Evolutionary conservation across 179 eudicot species (phyloP), one percentile per base, ranked within the genome.

Genomic region (Beta corolliflora): DNA sequence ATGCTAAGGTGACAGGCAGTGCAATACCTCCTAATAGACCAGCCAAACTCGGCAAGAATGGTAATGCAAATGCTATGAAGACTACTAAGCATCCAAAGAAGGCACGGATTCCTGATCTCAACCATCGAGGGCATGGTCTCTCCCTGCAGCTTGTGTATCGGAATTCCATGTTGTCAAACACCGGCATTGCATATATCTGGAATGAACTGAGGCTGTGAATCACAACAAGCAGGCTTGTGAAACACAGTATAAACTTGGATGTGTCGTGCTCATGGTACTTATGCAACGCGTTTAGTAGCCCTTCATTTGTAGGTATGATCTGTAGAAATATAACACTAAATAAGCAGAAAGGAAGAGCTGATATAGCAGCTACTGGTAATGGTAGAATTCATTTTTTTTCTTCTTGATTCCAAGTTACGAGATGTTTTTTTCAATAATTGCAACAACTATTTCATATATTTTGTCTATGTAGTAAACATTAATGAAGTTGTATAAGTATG

Each of bases 121-220:
- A 65, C 96, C 93, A 93, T 76, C 87, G 71, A 0, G 94, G 92
- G 77, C 95, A 93, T 7, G 97, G 92, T 70, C 78, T 85, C 23
- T 91, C 86, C 84, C 29, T 85, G 54, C 72, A 89, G 88, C 91
- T 87, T 1, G 91, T 91, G 84, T 89, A 93, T 23, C 87, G 85
- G 44, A 79, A 86, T 81, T 94, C 96, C 1, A 91, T 64, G 85
- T 94, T 91, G 87, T 94, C 98, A 36, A 93, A 94, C 9, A 88
- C 93, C 0, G 96, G 98, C 98, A 93, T 93, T 12, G 93, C 93
- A 18, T 93, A 93, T 44, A 94, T 86, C 72, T 93, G 98, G 89
- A 91, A 94, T 3, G 98, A 92, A 70, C 88, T 87, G 23, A 93
- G 88, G 84, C 92, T 55, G 84, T 92, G 89, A 68, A 93, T 80